phyloP scores from a whole-genome alignment of 805 yeast genomes.

The Starmera amethionina region DNA sequence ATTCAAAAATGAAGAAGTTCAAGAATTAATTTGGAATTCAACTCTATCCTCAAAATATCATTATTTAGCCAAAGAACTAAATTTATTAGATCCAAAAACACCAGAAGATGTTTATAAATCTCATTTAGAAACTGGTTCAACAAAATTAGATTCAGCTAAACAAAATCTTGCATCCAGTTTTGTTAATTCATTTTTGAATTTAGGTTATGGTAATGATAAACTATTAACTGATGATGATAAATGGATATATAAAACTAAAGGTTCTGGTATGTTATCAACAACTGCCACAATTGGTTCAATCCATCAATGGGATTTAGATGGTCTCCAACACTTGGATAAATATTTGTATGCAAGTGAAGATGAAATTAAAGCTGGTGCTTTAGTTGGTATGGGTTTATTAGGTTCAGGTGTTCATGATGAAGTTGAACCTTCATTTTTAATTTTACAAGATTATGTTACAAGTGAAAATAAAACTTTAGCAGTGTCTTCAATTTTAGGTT shows the following conservation, averaged over 20 bases:
- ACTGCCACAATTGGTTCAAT: slow-evolving; percentile 88
- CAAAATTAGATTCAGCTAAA: slow-evolving; percentile 76
- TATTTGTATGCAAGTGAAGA: slow-evolving; percentile 78
- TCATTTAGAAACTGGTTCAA: slow-evolving; percentile 66
- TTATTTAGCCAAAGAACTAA: slow-evolving; percentile 78
- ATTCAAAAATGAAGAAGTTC: slow-evolving; percentile 66
- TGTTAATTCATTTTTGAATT: slow-evolving; percentile 83
- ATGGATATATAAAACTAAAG: slow-evolving; percentile 91
- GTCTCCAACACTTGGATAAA: slow-evolving; percentile 82
- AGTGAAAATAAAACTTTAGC: slow-evolving; percentile 55
- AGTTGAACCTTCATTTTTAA: slow-evolving; percentile 81
- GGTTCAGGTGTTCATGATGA: slow-evolving; percentile 94
- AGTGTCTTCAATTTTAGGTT: slow-evolving; percentile 78
- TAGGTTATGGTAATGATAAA: slow-evolving; percentile 86
- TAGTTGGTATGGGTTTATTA: slow-evolving; percentile 88
- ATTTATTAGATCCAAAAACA: slow-evolving; percentile 78
- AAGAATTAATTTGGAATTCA: slow-evolving; percentile 75
- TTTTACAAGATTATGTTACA: slow-evolving; percentile 74
- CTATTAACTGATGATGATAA: slow-evolving; percentile 66
- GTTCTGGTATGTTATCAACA: slow-evolving; percentile 82
- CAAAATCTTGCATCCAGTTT: slow-evolving; percentile 93
- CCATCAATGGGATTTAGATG: slow-evolving; percentile 89
- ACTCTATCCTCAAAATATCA: slow-evolving; percentile 69
- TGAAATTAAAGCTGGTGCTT: slow-evolving; percentile 92
- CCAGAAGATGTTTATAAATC: slow-evolving; percentile 94